These are phyloP conservation scores for Metschnikowia chrysomelidarum DNA, from an alignment of 805 yeast species.

Conservation along the genomic window DNA sequence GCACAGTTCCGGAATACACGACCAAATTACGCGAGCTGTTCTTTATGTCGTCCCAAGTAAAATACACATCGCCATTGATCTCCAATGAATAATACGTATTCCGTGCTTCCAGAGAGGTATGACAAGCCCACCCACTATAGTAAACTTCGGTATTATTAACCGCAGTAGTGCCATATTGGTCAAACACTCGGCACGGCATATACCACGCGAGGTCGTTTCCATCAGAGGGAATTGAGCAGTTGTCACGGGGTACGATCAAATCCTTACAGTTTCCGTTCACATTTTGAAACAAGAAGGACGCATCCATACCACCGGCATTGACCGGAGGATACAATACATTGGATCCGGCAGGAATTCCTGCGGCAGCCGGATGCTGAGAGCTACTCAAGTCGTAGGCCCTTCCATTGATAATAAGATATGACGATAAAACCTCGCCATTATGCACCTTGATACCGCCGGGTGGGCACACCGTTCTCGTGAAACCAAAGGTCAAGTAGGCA, in stretches of 20 bases:
- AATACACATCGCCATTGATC: constrained; percentile 72
- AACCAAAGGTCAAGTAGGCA: constrained; percentile 88
- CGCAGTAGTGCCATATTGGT: constrained; percentile 66
- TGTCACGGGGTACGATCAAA: constrained; percentile 64
- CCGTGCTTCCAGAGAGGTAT: constrained; percentile 71
- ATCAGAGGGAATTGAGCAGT: constrained; percentile 66
- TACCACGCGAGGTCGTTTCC: constrained; percentile 83
- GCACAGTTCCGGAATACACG: constrained; percentile 85
- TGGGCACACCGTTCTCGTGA: constrained; percentile 78
- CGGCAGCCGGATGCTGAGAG: constrained; percentile 78
- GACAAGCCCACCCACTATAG: constrained; percentile 85
- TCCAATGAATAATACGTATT: constrained; percentile 58
- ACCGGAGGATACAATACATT: constrained; percentile 81
- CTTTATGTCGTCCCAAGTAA: constrained; percentile 82
- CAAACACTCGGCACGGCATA: constrained; percentile 81
- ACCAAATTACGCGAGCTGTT: constrained; percentile 71
- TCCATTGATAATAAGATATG: constrained; percentile 77
- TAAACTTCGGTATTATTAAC: constrained; percentile 63
- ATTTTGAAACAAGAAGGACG: constrained; percentile 81
- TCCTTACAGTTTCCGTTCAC: constrained; percentile 89
- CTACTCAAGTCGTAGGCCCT: constrained; percentile 67
- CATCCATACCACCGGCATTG: constrained; percentile 87
- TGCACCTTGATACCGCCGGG: constrained; percentile 46
- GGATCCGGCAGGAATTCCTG: constrained; percentile 68
- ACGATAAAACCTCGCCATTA: constrained; percentile 55